A percentile compares a stretch with the other conserved stretches of the same genome.
phyloP scores from a whole-genome alignment of 805 yeast species.

The Lachancea thermotolerans region DNA sequence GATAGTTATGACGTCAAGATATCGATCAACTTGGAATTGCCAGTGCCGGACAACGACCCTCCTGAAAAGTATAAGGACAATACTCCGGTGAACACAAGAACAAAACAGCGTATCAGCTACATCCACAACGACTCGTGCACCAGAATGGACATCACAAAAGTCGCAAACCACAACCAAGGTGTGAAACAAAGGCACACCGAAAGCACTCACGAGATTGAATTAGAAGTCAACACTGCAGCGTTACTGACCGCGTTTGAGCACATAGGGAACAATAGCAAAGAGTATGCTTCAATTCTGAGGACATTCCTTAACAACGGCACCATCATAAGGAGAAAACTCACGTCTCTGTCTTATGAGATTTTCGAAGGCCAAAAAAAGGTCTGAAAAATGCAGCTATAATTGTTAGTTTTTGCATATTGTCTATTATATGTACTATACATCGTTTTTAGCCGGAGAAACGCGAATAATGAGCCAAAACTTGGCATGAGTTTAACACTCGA shows the following conservation, averaged over 20 bases:
- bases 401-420: background rate
- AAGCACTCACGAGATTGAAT: slow-evolving; percentile 40
- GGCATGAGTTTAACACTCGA: slow-evolving; percentile 1
- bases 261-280: slow-evolving; percentile 40
- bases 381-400: slow-evolving; percentile 6
- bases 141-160: slow-evolving; percentile 65
- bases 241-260: slow-evolving; percentile 37
- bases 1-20: slow-evolving; percentile 70
- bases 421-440: background rate
- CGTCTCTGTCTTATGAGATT: slow-evolving; percentile 30
- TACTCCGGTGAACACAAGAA: slow-evolving; percentile 51
- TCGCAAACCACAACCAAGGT: slow-evolving; percentile 30
- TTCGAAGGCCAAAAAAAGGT: slow-evolving; percentile 33
- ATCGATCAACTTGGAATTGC: slow-evolving; percentile 71
- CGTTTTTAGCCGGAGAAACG: background rate
- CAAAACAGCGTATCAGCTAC: slow-evolving; percentile 67
- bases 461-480: background rate
- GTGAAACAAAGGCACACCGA: slow-evolving; percentile 23
- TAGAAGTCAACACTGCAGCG: slow-evolving; percentile 43
- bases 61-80: slow-evolving; percentile 48
- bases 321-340: slow-evolving; percentile 33
- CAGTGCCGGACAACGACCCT: slow-evolving; percentile 46
- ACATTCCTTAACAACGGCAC: slow-evolving; percentile 57
- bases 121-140: slow-evolving; percentile 70
- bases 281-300: slow-evolving; percentile 53